Evolutionary conservation across 495 filamentous ascomycete species (phyloP), one percentile per base, ranked within the genome.

Genomic region (Penicillium cinerascens): DNA sequence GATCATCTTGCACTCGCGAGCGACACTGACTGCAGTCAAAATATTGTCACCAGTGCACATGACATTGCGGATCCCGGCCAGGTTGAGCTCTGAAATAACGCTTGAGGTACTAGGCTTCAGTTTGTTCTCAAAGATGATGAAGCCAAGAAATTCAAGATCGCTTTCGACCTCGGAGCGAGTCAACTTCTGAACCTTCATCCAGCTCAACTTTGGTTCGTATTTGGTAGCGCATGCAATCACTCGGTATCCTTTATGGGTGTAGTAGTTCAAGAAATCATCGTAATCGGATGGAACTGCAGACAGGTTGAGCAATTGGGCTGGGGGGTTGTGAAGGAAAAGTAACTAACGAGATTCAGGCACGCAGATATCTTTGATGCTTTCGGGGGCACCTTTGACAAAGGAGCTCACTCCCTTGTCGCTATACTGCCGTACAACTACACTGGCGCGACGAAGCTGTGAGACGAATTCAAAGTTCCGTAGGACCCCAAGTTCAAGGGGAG

Each of bases 21-120:
- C 93, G 54, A 99, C 95, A 64, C 92, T 96, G 58, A 99, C 88
- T 15, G 95, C 95, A 15, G 95, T 99, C 38, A 97, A 77, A 51
- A 99, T 97, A 52, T 99, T 99, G 73, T 99, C 95, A 44, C 95
- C 95, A 0, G 95, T 99, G 56, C 93, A 95, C 95, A 99, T 99
- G 47, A 96, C 83, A 29, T 86, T 88, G 22, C 89, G 85, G 56
- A 99, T 96, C 22, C 86, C 86, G 10, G 95, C 92, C 41, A 85
- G 72, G 11, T 81, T 81, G n/a, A 99, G 81, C 67, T 97, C 90
- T 35, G 86, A 74, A 40, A 99, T 84, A 25, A 95, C 85, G 3
- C 75, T 73, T 3, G 86, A 73, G 5, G 91, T 96, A 29, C 79
- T 87, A 17, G 86, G 82, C 68, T 99, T 99, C 55, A 99, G 68